Evolutionary conservation across 345 rosid genomes (phyloP).

Genomic region (Cardiospermum halicacabum): DNA sequence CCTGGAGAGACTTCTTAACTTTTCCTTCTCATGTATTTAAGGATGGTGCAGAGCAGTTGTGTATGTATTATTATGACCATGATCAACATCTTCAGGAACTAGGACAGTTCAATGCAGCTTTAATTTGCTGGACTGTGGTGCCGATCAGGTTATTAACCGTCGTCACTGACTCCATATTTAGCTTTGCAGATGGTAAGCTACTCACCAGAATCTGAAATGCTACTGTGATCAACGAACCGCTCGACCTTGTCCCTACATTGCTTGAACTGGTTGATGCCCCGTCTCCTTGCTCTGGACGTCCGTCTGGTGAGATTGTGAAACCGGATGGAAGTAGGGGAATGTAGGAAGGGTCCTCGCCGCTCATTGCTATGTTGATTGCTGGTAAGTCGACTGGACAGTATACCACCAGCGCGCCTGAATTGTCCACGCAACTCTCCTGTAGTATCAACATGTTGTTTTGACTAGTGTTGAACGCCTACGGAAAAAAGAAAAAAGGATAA

Average conservation of each 20-base stretch:
- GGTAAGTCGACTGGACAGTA: constrained; percentile 87
- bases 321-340: constrained; percentile 95
- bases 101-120: constrained; percentile 80
- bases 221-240: constrained; percentile 78
- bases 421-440: constrained; percentile 91
- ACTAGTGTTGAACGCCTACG: constrained; percentile 66
- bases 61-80: constrained; percentile 23
- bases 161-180: constrained; percentile 89
- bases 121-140: constrained; percentile 88
- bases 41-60: constrained; percentile 38
- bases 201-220: constrained; percentile 92
- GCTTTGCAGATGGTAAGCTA: constrained; percentile 79
- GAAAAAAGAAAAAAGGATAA: background rate
- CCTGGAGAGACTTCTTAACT: constrained; percentile 25
- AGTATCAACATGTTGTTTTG: constrained; percentile 91
- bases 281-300: constrained; percentile 37
- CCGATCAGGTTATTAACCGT: constrained; percentile 86
- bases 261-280: constrained; percentile 72
- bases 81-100: constrained; percentile 42
- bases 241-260: constrained; percentile 31
- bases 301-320: constrained; percentile 72
- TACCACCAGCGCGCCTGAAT: constrained; percentile 74
- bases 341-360: constrained; percentile 86
- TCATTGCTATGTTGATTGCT: constrained; percentile 83
- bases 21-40: constrained; percentile 42